Evolutionary conservation across 2,329 filamentous ascomycete species (phyloP), one percentile per base, ranked within the genome.

Genomic region (Paecilomyces dactylethromorphus): DNA sequence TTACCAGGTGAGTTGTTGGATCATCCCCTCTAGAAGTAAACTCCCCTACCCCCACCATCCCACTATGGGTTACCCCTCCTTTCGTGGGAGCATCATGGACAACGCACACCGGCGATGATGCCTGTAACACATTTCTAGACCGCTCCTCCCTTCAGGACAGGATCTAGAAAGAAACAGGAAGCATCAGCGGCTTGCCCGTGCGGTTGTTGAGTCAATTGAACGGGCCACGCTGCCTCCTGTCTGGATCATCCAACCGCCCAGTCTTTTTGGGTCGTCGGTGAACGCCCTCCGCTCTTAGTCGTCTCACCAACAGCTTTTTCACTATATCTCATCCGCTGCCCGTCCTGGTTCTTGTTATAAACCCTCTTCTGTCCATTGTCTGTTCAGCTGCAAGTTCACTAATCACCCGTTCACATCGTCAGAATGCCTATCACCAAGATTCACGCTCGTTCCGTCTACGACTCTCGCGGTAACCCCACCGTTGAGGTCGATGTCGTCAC

Each of bases 401-500:
- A 62, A 70, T 64, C 56, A 52, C 49, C 55, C 56, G 58, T 62
- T 39, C 64, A 72, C 67, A 60, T 64, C 61, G 57, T 63, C 70
- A 92, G 76, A 68, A 99, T 99, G 94, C 82, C 90, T 73, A 91
- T 94, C 80, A 87, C 87, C 79, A 93, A 92, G 84, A 85, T 94
- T 76, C 89, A 92, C 85, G 90, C 90, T 75, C 90, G 94, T 76
- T 92, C 89, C 74, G 92, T 99, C 83, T 99, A 93, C 87, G 94
- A 99, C 86, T 97, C 94, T 78, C 93, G 94, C 69, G 86, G 86
- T 77, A 99, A 99, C 88, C 94, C 94, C 74, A 99, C 94, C 76
- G 93, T 97, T 74, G 93, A 97, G 85, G 93, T 97, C 73, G 93
- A 97, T 78, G 87, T 97, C 71, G 89, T 96, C 81, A 97, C 92